Percentiles rank a stretch among this genome's conserved stretches.
Conservation (phyloP, 2,329 filamentous ascomycete genomes). For the Xylariomycetidae sp. region DNA sequence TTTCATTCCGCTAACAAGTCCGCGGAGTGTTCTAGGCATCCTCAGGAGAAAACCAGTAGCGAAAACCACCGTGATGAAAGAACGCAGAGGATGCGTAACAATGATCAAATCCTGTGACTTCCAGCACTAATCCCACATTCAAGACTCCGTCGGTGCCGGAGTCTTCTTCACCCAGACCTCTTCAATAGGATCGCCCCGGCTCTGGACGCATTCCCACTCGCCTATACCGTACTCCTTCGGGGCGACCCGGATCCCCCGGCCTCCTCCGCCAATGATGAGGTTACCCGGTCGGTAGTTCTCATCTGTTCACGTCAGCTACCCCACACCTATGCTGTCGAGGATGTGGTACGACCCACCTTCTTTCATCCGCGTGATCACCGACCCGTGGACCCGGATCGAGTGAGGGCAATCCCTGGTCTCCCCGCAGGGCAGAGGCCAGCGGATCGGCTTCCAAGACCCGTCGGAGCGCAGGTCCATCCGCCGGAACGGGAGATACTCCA, state of each 20-base stretch:
- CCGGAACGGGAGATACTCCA: constrained; percentile 79
- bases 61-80: no score
- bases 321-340: no score
- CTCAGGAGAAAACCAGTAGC: no score
- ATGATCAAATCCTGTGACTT: no score
- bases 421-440: constrained; percentile 73
- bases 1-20: no score
- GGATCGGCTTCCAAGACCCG: constrained; percentile 73
- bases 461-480: constrained; percentile 72
- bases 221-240: constrained; percentile 62
- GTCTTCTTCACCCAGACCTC: constrained; percentile 57
- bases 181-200: constrained; percentile 62
- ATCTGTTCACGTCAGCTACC: no score
- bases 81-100: no score
- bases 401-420: constrained; percentile 73
- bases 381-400: constrained; percentile 66
- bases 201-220: constrained; percentile 63
- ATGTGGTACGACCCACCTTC: no score
- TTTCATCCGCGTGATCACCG: constrained; percentile 68
- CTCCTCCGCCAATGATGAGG: constrained; percentile 73
- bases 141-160: background rate
- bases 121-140: no score
- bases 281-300: constrained; percentile 70
- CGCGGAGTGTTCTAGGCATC: no score
- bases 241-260: constrained; percentile 60